These are phyloP conservation scores for Cucurbita maxima DNA, from an alignment of 306 rosid genomes.

Conservation along the genomic window DNA sequence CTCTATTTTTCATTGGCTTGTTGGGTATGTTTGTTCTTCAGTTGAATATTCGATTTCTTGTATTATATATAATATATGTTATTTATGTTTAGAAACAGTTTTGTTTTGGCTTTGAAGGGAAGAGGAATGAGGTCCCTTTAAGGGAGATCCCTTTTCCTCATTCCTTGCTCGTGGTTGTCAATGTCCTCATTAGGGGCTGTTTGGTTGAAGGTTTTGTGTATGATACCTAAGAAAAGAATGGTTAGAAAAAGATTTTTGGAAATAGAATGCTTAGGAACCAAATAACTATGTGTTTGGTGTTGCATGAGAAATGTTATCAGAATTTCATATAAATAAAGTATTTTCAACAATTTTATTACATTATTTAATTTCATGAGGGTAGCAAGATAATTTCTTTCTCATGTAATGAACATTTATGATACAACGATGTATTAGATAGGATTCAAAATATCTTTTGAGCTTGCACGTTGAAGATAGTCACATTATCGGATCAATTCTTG, in stretches of 20 bases:
- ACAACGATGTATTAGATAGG: background rate
- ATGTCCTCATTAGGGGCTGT: background rate
- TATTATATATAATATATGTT: background rate
- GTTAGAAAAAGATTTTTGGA: no score
- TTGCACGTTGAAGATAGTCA: background rate
- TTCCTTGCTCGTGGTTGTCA: background rate
- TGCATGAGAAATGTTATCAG: no score
- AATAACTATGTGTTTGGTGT: no score
- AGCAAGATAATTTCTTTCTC: background rate
- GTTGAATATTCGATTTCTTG: background rate
- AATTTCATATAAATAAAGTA: no score
- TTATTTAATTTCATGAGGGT: background rate
- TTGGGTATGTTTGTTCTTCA: constrained; percentile 45
- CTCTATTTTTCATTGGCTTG: constrained; percentile 97
- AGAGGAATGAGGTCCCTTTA: background rate
- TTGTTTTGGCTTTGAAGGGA: background rate
- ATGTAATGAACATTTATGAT: background rate
- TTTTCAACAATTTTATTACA: no score
- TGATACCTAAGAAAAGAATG: no score
- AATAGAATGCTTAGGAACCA: no score
- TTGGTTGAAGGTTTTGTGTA: no score
- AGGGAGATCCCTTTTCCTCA: background rate
- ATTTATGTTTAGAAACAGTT: background rate
- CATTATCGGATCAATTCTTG: background rate
- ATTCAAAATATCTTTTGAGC: background rate